Conservation (phyloP, 768 basidiomycete species). For the Tricholoma furcatifolium region DNA sequence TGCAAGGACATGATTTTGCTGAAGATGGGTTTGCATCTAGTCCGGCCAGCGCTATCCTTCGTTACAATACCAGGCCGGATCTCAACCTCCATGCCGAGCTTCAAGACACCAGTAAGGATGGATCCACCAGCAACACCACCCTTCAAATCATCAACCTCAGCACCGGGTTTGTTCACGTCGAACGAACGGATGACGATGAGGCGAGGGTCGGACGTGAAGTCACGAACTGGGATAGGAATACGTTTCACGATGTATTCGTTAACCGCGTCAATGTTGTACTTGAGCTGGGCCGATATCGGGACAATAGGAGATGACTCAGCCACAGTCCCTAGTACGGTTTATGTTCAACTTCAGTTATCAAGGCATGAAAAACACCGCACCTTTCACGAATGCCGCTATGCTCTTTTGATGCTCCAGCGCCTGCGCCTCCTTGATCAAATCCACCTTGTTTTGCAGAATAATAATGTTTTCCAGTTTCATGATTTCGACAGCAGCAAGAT, state of each 20-base stretch:
- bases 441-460: conserved; percentile 98
- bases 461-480: conserved; percentile 99
- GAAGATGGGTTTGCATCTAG: conserved; percentile 92
- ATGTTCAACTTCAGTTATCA: background rate
- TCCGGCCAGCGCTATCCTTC: conserved; percentile 87
- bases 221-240: conserved; percentile 91
- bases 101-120: conserved; percentile 89
- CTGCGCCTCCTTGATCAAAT: conserved; percentile 92
- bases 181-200: conserved; percentile 99
- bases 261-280: conserved; percentile 99
- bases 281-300: conserved; percentile 97
- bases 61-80: conserved; percentile 97
- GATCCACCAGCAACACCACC: conserved; percentile 98
- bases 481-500: conserved; percentile 97
- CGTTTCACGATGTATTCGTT: conserved; percentile 98
- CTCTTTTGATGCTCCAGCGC: conserved; percentile 96
- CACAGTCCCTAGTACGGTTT: conserved; percentile 74
- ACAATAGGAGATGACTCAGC: conserved; percentile 98
- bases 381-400: conserved; percentile 94
- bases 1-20: conserved; percentile 87
- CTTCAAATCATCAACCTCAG: conserved; percentile 95
- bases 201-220: conserved; percentile 88
- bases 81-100: conserved; percentile 91
- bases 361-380: conserved; percentile 35
- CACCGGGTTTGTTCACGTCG: conserved; percentile 99